Evolutionary conservation across 163 green algal genomes (phyloP).

Genomic region (Scenedesmus sp.): DNA sequence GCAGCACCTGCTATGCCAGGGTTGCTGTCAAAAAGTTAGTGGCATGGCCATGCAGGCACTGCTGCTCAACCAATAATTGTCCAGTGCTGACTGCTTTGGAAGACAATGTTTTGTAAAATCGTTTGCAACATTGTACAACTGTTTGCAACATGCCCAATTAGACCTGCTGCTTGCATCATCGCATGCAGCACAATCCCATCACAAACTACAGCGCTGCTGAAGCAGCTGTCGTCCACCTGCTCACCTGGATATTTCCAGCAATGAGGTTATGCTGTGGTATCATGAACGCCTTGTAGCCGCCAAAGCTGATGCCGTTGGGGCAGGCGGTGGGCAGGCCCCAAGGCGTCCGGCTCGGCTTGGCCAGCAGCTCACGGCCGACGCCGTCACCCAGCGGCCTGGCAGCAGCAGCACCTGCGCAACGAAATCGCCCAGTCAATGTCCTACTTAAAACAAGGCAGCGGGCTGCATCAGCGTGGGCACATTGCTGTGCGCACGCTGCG

Average conservation of each 20-base stretch:
- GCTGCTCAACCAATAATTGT: too few species aligned
- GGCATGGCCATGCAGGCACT: too few species aligned
- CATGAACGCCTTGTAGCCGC: conserved; percentile 4
- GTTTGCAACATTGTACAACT: too few species aligned
- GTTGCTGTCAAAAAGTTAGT: too few species aligned
- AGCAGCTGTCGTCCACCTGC: neutral
- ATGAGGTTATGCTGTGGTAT: conserved; percentile 25
- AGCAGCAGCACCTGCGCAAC: neutral
- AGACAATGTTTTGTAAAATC: too few species aligned
- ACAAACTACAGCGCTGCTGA: neutral
- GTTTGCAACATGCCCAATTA: too few species aligned
- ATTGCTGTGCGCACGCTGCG: too few species aligned
- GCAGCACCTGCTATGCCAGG: too few species aligned
- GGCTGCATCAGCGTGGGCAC: too few species aligned
- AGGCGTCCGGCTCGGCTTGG: neutral
- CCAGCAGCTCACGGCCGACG: neutral
- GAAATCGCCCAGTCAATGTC: too few species aligned
- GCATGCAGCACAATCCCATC: neutral
- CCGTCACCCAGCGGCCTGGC: conserved; percentile 1
- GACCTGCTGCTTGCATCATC: neutral
- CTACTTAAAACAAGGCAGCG: neutral
- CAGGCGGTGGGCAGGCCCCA: neutral
- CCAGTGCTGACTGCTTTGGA: too few species aligned
- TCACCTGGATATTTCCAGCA: conserved; percentile 17
- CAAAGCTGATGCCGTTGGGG: conserved; percentile 16